Evolutionary conservation across 305 asterid species (phyloP).

Genomic region (Fraxinus sp.): DNA sequence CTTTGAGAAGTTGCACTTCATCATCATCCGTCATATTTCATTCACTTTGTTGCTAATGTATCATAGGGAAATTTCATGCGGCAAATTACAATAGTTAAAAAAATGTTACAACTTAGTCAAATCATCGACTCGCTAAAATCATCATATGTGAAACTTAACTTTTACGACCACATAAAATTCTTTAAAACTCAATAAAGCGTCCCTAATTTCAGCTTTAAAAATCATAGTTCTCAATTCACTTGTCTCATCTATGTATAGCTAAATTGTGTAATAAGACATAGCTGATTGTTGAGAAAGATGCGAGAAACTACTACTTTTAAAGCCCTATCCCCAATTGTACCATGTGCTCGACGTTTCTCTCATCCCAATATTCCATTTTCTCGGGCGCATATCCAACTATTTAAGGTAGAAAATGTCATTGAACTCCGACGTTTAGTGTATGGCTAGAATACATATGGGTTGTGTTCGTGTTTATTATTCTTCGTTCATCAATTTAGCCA

Average conservation of each 20-base stretch:
- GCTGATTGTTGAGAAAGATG: neutral
- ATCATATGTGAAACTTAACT: too few relatives aligned
- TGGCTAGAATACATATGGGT: neutral
- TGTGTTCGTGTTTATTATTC: neutral
- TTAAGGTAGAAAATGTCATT: neutral
- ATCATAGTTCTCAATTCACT: neutral
- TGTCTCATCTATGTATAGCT: neutral
- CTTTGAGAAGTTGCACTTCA: too few relatives aligned
- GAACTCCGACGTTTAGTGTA: neutral
- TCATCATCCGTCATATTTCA: too few relatives aligned
- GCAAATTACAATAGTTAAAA: too few relatives aligned
- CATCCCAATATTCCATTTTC: neutral
- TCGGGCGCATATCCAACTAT: neutral
- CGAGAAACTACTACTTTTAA: too few relatives aligned
- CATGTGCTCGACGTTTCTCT: neutral
- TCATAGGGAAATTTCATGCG: too few relatives aligned
- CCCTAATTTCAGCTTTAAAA: too few relatives aligned
- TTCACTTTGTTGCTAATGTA: too few relatives aligned
- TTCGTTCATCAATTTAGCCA: neutral
- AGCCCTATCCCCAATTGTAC: neutral
- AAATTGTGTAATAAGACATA: neutral
- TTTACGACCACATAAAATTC: too few relatives aligned
- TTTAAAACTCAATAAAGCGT: too few relatives aligned
- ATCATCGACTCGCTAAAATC: too few relatives aligned
- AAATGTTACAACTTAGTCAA: too few relatives aligned